A percentile compares a stretch with the other conserved stretches of the same genome.
Conservation (phyloP, 345 rosid genomes). For the Citrus mangshanensis region DNA sequence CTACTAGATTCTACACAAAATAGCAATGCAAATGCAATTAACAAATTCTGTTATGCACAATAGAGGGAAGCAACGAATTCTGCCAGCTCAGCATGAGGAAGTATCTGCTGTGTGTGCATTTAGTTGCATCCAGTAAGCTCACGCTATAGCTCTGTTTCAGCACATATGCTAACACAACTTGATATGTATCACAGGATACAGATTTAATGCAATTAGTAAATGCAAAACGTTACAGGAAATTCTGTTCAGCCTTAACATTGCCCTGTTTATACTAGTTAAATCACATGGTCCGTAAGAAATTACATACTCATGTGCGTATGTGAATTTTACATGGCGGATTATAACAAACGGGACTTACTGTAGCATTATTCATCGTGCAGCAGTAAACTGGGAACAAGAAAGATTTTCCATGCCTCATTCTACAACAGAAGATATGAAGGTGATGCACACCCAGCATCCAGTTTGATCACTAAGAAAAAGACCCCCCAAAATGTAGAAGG, state of each 20-base stretch:
- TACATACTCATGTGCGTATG: neutral
- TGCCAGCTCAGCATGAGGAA: too few relatives aligned
- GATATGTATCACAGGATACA: too few relatives aligned
- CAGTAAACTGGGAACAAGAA: conserved; percentile 37
- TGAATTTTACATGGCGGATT: conserved; percentile 22
- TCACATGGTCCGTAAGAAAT: neutral
- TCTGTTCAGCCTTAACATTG: neutral
- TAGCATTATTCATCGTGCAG: conserved; percentile 49
- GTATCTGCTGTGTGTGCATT: too few relatives aligned
- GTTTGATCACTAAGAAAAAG: too few relatives aligned
- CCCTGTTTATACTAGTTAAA: neutral
- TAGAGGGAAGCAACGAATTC: too few relatives aligned
- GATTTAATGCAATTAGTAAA: neutral
- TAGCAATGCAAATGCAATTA: too few relatives aligned
- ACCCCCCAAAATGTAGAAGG: conserved; percentile 24
- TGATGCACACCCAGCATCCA: too few relatives aligned
- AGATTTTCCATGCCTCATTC: conserved; percentile 47
- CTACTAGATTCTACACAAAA: too few relatives aligned
- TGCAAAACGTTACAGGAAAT: neutral
- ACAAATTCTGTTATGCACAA: too few relatives aligned
- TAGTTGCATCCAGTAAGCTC: too few relatives aligned
- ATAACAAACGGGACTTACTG: conserved; percentile 36
- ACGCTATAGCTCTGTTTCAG: too few relatives aligned
- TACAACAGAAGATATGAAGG: neutral
- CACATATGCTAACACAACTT: too few relatives aligned